Conservation (phyloP, 2,329 filamentous ascomycete genomes). For the Aphanoascus verrucosus region DNA sequence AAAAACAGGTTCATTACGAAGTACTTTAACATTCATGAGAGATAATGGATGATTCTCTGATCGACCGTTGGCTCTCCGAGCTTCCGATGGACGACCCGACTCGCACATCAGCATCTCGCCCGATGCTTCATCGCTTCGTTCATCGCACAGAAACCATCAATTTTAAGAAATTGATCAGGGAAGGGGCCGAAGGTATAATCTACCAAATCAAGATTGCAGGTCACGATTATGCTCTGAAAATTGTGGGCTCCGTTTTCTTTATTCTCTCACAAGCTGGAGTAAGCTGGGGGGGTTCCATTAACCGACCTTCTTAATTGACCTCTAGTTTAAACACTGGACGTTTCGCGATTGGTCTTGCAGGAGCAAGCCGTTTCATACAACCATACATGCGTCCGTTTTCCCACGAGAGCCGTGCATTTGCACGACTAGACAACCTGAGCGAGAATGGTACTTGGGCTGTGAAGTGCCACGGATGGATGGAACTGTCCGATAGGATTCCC, state of each 20-base stretch:
- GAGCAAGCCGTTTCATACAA: neutral
- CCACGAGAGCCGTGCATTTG: slow-evolving; percentile 14
- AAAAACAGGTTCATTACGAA: no score
- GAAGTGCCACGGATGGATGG: slow-evolving; percentile 15
- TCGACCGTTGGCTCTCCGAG: slow-evolving; percentile 10
- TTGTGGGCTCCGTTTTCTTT: slow-evolving; percentile 9
- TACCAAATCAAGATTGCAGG: slow-evolving; percentile 8
- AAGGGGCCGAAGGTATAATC: slow-evolving; percentile 10
- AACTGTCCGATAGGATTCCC: slow-evolving; percentile 8
- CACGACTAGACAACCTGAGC: slow-evolving; percentile 12
- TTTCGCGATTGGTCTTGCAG: neutral
- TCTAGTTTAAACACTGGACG: slow-evolving; percentile 1
- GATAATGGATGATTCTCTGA: slow-evolving; percentile 12
- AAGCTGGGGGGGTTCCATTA: neutral
- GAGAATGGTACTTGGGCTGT: slow-evolving; percentile 16
- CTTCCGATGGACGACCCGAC: slow-evolving; percentile 15
- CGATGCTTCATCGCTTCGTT: slow-evolving; percentile 13
- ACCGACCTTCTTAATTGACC: neutral
- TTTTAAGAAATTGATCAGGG: slow-evolving; percentile 5
- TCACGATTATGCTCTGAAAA: slow-evolving; percentile 11
- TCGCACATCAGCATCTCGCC: slow-evolving; percentile 8
- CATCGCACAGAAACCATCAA: slow-evolving; percentile 12
- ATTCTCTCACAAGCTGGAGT: neutral
- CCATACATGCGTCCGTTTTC: slow-evolving; percentile 9
- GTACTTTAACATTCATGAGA: neutral